Conservation (phyloP, 2,329 filamentous ascomycete genomes). For the Keithomyces neogunnii region DNA sequence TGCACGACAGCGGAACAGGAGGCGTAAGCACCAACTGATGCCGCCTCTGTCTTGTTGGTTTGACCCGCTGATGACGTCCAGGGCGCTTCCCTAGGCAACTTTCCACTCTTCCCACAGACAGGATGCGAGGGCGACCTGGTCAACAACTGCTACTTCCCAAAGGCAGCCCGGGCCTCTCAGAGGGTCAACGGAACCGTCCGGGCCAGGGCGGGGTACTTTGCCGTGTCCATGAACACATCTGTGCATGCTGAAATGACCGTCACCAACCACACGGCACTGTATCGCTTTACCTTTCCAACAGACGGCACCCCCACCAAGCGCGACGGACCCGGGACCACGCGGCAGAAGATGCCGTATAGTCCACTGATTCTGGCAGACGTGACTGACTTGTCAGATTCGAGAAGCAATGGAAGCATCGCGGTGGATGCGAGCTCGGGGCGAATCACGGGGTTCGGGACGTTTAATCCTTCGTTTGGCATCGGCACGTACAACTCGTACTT, state of each 20-base stretch:
- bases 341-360: constrained; percentile 9
- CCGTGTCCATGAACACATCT: constrained; percentile 44
- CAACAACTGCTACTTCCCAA: constrained; percentile 42
- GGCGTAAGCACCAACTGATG: constrained; percentile 7
- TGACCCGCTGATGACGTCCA: not conserved
- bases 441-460: constrained; percentile 50
- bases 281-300: constrained; percentile 48
- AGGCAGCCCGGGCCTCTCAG: constrained; percentile 34
- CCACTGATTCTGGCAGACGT: constrained; percentile 53
- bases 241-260: constrained; percentile 56
- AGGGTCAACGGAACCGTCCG: constrained; percentile 42
- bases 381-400: constrained; percentile 38
- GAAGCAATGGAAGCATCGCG: constrained; percentile 13
- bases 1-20: constrained; percentile 34
- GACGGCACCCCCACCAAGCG: constrained; percentile 13
- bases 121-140: constrained; percentile 35
- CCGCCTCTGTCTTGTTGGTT: not conserved
- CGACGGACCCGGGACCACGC: not conserved
- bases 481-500: constrained; percentile 50
- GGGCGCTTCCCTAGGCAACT: constrained; percentile 40
- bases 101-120: constrained; percentile 42
- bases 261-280: constrained; percentile 51
- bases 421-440: constrained; percentile 37
- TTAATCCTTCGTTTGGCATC: constrained; percentile 51
- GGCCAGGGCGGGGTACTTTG: constrained; percentile 55